Evolutionary conservation across 257 asterid species (phyloP), one percentile per base, ranked within the genome.

Genomic region (Solanum stenotomum): DNA sequence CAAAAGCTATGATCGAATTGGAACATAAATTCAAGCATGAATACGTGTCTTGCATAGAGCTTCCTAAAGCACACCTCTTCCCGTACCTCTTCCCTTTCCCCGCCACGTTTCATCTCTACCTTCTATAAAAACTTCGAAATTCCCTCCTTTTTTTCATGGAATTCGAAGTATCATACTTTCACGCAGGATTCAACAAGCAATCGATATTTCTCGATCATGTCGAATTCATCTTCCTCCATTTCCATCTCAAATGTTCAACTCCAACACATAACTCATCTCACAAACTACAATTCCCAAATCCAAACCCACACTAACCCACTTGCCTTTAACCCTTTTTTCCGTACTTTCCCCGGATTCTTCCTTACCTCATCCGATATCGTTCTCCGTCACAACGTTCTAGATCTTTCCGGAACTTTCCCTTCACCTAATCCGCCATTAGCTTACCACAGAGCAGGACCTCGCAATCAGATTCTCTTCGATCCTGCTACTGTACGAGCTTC

Each of bases 391-490:
- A 92, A 91, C 91, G 90, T 92, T 92, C 92, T 90, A 82, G 97
- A 94, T 85, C 88, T 90, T 77, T 90, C 94, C 34, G 89, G 90
- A 6, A 29, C 86, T 12, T 83, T 34, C 77, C 87, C 92, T 90
- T 13, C 38, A 72, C 5, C 91, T 79, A 23, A 85, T 40, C 23
- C 91, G 23, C 79, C 67, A 68, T 87, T 56, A 35, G 98, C 96
- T 4, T 96, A 94, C 91, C 94, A 78, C 84, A 89, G 98, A 71
- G 98, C 98, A 71, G 98, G 98, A 9, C 98, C 98, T 2, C 93
- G 98, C n/a, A 90, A 89, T 93, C 83, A 20, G 42, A 85, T 96
- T 12, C 90, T 81, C 81, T 95, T 94, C 88, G 89, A 89, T 0
- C 95, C 96, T 15, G 35, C 82, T 3, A 59, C 40, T n/a, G 96